Base-by-base conservation (phyloP, 257 asterid genomes). In the Nemophila menziesii region DNA sequence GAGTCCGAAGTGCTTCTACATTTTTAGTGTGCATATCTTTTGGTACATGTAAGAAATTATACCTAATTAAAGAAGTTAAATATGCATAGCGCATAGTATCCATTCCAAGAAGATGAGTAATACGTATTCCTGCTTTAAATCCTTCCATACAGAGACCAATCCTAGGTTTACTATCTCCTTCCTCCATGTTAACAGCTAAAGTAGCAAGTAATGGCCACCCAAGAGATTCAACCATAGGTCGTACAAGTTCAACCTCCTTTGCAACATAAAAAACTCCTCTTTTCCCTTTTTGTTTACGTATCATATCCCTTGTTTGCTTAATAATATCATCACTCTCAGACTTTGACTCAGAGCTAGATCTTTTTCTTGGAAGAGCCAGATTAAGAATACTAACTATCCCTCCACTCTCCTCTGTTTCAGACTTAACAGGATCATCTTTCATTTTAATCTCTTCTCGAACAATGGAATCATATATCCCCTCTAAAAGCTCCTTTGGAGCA, bases 191-290 rank as follows among this genome's bases (percentile, higher is more conserved):
- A 68, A 85, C 96, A 49, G 99, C 78, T 72, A 90, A 85, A 39
- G 89, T 85, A 56, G 99, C 99, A 71, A 90, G 99, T 61, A 90
- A 71, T 16, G 99, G 93, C 99, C 99, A 90, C 27, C 99, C 99
- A 48, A 85, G 80, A 67, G 93, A 81, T 77, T 90, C 99, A 20
- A 79, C 85, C 96, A 90, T 85, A 54, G 92, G 96, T 11, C 92
- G 80, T 46, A 85, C 83, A 48, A 90, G 92, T 62, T 90, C 96
- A 49, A 79, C 75, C 66, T 80, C 77, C 41, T 74, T 89, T 8
- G 99, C 79, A 63, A 93, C 77, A 67, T 90, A 77, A 62, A 90
- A 90, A 53, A 85, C 83, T 19, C 94, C 96, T 43, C 93, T 71
- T 73, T 79, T 86, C 24, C 84, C 81, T 29, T 83, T 93, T 54